Conservation (phyloP, 2,329 filamentous ascomycete genomes). For the Exophiala alcalophila region DNA sequence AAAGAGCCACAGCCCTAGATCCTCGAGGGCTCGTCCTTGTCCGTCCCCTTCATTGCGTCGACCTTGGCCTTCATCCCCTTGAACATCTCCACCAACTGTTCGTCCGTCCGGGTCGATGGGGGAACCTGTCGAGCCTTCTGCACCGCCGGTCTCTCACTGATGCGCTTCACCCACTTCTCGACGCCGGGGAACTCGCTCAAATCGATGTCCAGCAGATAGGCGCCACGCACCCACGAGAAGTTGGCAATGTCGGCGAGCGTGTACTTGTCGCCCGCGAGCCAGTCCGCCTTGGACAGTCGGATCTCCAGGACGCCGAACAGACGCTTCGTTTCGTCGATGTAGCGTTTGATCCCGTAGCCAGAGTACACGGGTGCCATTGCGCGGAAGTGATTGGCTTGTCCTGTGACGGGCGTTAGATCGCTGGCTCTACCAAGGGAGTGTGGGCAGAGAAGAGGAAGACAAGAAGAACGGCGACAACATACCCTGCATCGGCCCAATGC, state of each 20-base stretch:
- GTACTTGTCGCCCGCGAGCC: constrained; percentile 47
- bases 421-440: not conserved
- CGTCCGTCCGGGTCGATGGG: constrained; percentile 3
- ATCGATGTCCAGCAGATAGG: constrained; percentile 32
- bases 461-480: not conserved
- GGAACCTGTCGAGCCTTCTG: constrained; percentile 22
- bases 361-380: constrained; percentile 45
- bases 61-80: constrained; percentile 17
- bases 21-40: constrained; percentile 15
- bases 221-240: constrained; percentile 43
- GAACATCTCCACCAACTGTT: constrained; percentile 10
- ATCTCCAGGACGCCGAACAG: constrained; percentile 48
- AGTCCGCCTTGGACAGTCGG: constrained; percentile 41
- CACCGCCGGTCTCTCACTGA: constrained; percentile 34
- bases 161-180: constrained; percentile 35
- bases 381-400: constrained; percentile 50
- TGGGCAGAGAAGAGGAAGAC: not conserved
- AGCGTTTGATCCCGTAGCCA: constrained; percentile 47
- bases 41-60: constrained; percentile 20
- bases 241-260: constrained; percentile 49
- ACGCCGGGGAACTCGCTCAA: constrained; percentile 35
- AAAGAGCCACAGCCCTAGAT: no score
- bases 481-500: constrained; percentile 41
- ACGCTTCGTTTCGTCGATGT: constrained; percentile 49
- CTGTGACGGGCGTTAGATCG: constrained; percentile 25